Base-by-base conservation (phyloP, 2,329 filamentous ascomycete species). In the Torrubiellomyces zombiae region DNA sequence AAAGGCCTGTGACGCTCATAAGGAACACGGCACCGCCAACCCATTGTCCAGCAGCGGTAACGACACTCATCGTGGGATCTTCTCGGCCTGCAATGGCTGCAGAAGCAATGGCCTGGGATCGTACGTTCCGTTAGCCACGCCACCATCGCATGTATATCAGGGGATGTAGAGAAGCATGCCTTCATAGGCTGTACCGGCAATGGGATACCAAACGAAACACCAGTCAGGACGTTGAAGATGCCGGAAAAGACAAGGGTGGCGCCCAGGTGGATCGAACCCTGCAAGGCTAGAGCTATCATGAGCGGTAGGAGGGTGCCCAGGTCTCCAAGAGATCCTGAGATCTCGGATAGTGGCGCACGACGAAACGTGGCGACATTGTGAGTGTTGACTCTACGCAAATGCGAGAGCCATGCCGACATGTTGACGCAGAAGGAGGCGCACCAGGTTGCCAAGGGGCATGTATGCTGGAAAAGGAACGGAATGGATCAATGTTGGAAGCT, bases 161-260 rank as follows among this genome's bases (percentile, higher is more conserved):
- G n/a, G 9, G 9, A 27, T 10, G n/a, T 11, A 6, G 7, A 15
- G 5, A 8, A 6, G 20, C 31, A 18, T 29, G 66, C 65, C 55
- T 75, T 75, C 69, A 75, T 75, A n/a, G 85, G 85, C 53, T 94
- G 85, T 0, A 94, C 83, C 0, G 85, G 85, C 4, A 94, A 54
- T 3, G 86, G 86, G 20, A 95, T 76, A 6, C 86, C 86, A 41
- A 94, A 95, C 16, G 75, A 51, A 2, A 74, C 44, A 11, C 86
- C 89, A 0, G 85, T 93, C 9, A 78, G 41, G 28, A 94, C 68
- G 42, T 95, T 95, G 49, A 77, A 86, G 7, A 85, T 42, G 2
- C 89, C 89, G 0, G 82, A 85, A 45, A 93, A 89, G 5, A 95
- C 68, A 1, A 95, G 64, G 0, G 86, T 94, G 23, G 75, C 74